A percentile compares a stretch with the other conserved stretches of the same genome.
Evolutionary conservation across 441 rosid species (phyloP).

Genomic region (Populus tomentosa): DNA sequence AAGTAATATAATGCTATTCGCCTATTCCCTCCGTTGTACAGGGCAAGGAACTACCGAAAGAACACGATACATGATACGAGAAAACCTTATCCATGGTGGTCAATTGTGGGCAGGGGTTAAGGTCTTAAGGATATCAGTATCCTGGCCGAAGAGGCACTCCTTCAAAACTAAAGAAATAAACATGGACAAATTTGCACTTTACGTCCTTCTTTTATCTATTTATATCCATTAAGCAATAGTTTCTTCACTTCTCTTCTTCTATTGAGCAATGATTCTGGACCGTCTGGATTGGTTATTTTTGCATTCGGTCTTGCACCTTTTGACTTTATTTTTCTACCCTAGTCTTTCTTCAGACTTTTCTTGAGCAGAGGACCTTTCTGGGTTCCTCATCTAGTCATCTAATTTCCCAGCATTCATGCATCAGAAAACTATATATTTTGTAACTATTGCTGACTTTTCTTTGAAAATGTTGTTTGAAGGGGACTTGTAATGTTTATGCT

Average conservation of each 20-base stretch:
- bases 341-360: not conserved
- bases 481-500: not conserved
- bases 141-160: slow-evolving; percentile 20
- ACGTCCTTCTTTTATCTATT: not conserved
- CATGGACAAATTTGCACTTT: not conserved
- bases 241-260: not conserved
- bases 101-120: not conserved
- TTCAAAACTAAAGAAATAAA: not conserved
- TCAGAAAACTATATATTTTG: not conserved
- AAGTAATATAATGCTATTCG: not conserved
- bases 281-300: slow-evolving; percentile 12
- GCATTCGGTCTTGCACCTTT: slow-evolving; percentile 2
- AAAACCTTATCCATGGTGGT: not conserved
- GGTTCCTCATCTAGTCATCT: not conserved
- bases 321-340: slow-evolving; percentile 17
- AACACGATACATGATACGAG: not conserved
- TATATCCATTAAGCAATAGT: not conserved
- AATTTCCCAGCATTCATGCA: not conserved
- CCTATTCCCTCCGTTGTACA: not conserved
- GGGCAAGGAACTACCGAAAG: not conserved
- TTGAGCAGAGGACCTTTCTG: not conserved
- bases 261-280: slow-evolving; percentile 11
- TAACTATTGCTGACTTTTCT: not conserved
- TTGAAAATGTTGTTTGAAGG: not conserved
- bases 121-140: slow-evolving; percentile 7